These are phyloP conservation scores for Fraxinus angustifolia DNA, from an alignment of 305 asterid genomes.

Conservation along the genomic window DNA sequence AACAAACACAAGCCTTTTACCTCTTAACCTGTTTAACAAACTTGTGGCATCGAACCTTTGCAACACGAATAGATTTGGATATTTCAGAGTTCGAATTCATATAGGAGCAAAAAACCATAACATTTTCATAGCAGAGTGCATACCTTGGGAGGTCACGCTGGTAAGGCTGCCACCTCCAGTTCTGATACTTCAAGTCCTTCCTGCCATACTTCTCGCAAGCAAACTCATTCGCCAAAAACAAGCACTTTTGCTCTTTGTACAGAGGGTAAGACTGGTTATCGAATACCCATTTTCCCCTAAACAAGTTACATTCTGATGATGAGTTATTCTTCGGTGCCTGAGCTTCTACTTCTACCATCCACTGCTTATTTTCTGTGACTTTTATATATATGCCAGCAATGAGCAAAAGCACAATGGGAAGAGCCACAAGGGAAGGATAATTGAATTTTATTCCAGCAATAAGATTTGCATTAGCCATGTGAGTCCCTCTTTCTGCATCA, in stretches of 20 bases:
- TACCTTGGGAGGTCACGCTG: constrained; percentile 77
- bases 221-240: constrained; percentile 74
- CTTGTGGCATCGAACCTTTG: constrained; percentile 75
- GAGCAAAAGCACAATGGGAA: constrained; percentile 26
- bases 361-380: constrained; percentile 45
- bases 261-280: constrained; percentile 67
- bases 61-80: not conserved
- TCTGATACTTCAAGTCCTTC: constrained; percentile 52
- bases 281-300: constrained; percentile 74
- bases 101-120: not conserved
- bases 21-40: constrained; percentile 62
- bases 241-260: constrained; percentile 64
- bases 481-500: not conserved
- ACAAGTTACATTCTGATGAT: constrained; percentile 49
- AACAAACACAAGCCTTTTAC: constrained; percentile 74
- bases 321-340: not conserved
- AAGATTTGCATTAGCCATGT: not conserved
- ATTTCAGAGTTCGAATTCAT: not conserved
- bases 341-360: constrained; percentile 21
- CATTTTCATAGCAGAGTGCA: not conserved
- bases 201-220: constrained; percentile 83
- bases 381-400: constrained; percentile 48
- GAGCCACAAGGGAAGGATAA: constrained; percentile 50
- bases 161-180: constrained; percentile 95
- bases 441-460: constrained; percentile 7